These are phyloP conservation scores for Heritiera fomes DNA, from an alignment of 345 rosid species.

Conservation along the genomic window DNA sequence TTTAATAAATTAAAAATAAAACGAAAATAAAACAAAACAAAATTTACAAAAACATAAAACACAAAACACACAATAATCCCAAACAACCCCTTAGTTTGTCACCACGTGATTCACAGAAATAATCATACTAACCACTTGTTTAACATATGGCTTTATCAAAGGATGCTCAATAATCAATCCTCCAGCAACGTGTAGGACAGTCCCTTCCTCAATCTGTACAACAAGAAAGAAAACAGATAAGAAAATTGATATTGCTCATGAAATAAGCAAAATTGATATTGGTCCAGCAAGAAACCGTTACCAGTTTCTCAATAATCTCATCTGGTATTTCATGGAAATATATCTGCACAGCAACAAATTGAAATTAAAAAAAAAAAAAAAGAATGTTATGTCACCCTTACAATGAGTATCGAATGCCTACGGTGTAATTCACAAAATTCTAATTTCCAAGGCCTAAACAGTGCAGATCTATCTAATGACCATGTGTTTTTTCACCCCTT, in stretches of 20 bases:
- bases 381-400: background rate
- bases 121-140: conserved; percentile 72
- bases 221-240: conserved; percentile 14
- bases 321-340: conserved; percentile 82
- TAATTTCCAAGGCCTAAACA: background rate
- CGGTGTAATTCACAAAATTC: background rate
- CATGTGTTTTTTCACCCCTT: background rate
- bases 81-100: background rate
- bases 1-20: too few relatives aligned
- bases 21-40: too few relatives aligned
- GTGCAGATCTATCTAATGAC: background rate
- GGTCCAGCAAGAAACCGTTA: conserved; percentile 25
- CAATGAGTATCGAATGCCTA: background rate
- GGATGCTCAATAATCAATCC: conserved; percentile 84
- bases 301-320: conserved; percentile 78
- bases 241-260: background rate
- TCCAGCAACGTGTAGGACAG: conserved; percentile 77
- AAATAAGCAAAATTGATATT: background rate
- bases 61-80: too few relatives aligned
- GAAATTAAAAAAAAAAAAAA: background rate
- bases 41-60: too few relatives aligned
- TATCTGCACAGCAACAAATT: conserved; percentile 54
- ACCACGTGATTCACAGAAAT: background rate
- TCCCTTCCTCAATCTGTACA: conserved; percentile 74
- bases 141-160: conserved; percentile 57